These are phyloP conservation scores for Lasiosphaeria ovina DNA, from an alignment of 495 filamentous ascomycete genomes.

Conservation along the genomic window DNA sequence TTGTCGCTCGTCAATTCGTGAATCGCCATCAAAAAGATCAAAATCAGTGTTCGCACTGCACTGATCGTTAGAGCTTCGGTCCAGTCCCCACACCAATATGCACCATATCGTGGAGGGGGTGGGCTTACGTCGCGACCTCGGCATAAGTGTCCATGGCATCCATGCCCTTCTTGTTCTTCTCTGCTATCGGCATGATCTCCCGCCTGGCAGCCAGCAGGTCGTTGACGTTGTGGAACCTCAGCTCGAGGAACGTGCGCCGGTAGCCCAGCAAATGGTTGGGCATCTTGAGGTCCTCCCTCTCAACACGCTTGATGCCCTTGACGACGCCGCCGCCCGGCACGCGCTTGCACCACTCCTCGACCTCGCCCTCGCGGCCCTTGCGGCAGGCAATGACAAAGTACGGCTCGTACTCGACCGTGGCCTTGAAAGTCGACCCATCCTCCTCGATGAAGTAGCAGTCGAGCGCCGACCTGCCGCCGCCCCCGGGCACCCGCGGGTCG, in stretches of 20 bases:
- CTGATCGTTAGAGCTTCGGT: constrained; percentile 17
- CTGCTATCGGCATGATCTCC: constrained; percentile 83
- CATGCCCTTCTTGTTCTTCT: constrained; percentile 93
- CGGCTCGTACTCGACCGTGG: constrained; percentile 92
- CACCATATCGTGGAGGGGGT: not conserved
- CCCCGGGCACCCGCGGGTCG: constrained; percentile 73
- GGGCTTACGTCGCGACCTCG: constrained; percentile 80
- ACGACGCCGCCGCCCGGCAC: constrained; percentile 78
- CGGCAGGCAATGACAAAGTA: constrained; percentile 93
- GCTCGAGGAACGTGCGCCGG: constrained; percentile 76
- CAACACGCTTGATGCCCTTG: constrained; percentile 70
- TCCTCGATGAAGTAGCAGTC: constrained; percentile 98
- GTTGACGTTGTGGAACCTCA: constrained; percentile 81
- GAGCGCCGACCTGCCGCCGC: constrained; percentile 78
- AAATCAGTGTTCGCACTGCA: constrained; percentile 78
- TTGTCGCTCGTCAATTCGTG: constrained; percentile 80
- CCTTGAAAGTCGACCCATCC: constrained; percentile 90
- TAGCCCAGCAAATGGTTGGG: constrained; percentile 95
- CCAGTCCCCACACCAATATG: not conserved
- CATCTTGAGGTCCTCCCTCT: constrained; percentile 94
- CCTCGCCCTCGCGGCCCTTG: constrained; percentile 83
- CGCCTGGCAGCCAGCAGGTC: constrained; percentile 81
- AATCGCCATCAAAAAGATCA: constrained; percentile 95
- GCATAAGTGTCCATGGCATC: constrained; percentile 98
- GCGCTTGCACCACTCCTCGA: constrained; percentile 91